phyloP scores from a whole-genome alignment of 2,329 filamentous ascomycete species.

The Didymella segeticola region DNA sequence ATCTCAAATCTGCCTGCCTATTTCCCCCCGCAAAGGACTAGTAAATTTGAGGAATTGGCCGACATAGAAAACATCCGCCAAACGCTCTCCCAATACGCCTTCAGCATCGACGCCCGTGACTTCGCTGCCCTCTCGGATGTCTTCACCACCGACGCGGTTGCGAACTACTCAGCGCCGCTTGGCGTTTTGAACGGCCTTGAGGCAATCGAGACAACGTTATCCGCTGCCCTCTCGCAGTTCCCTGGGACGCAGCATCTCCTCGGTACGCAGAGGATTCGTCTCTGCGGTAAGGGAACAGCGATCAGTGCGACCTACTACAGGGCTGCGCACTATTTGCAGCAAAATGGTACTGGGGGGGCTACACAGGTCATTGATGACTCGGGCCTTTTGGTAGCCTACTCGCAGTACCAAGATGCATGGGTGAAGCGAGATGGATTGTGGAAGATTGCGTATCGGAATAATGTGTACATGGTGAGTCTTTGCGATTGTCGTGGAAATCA shows the following conservation, averaged over 20 bases:
- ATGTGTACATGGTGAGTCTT: conserved; percentile 10
- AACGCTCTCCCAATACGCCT: conserved; percentile 5
- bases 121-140: neutral
- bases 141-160: neutral
- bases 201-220: neutral
- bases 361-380: neutral
- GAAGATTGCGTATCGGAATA: conserved; percentile 7
- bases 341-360: neutral
- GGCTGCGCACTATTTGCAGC: conserved; percentile 3
- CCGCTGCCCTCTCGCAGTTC: neutral
- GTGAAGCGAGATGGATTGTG: conserved; percentile 1
- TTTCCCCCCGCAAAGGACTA: conserved; percentile 1
- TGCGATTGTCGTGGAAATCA: neutral
- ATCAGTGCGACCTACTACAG: conserved; percentile 5
- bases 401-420: conserved; percentile 17
- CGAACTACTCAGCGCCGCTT: conserved; percentile 6
- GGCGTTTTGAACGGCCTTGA: conserved; percentile 1
- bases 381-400: neutral
- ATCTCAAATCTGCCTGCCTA: neutral
- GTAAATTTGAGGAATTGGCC: neutral
- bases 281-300: neutral
- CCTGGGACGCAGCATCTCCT: conserved; percentile 5
- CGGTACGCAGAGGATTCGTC: conserved; percentile 6
- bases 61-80: conserved; percentile 4
- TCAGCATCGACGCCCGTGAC: neutral